These are phyloP conservation scores for Apophysomyces trapeziformis DNA, from an alignment of 371 early-diverging fungal genomes.

Conservation along the genomic window DNA sequence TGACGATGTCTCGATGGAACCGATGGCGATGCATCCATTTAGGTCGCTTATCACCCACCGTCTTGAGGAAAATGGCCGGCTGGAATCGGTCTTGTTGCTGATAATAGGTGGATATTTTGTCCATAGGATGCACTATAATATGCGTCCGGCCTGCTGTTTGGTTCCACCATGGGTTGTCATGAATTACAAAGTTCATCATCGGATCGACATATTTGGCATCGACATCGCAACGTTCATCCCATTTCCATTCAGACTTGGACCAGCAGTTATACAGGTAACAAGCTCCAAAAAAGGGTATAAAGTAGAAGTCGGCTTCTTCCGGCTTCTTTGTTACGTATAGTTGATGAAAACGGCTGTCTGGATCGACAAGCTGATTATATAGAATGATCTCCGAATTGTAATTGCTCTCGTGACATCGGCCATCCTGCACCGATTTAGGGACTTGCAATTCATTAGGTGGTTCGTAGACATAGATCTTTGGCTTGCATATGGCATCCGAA, in stretches of 20 bases:
- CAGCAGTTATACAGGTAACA: conserved; percentile 59
- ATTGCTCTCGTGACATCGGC: conserved; percentile 47
- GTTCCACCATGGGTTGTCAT: conserved; percentile 58
- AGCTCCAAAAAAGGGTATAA: conserved; percentile 62
- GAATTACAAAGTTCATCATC: conserved; percentile 56
- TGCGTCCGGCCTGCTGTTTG: conserved; percentile 47
- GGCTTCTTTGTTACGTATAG: conserved; percentile 55
- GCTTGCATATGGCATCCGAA: conserved; percentile 51
- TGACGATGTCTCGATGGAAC: conserved; percentile 55
- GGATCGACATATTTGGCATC: conserved; percentile 54
- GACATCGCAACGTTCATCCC: conserved; percentile 56
- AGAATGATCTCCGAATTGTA: conserved; percentile 53
- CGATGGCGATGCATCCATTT: conserved; percentile 48
- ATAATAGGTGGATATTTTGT: conserved; percentile 55
- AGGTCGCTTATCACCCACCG: conserved; percentile 53
- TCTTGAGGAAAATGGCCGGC: conserved; percentile 56
- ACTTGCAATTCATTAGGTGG: conserved; percentile 48
- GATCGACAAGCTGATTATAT: conserved; percentile 49
- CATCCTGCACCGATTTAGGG: conserved; percentile 30
- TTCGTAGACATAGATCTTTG: conserved; percentile 62
- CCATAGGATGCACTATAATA: conserved; percentile 62
- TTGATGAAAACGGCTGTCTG: conserved; percentile 41
- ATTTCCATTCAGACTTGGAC: conserved; percentile 46
- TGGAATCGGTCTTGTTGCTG: conserved; percentile 41
- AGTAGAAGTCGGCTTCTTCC: conserved; percentile 58